Base-by-base conservation (phyloP, 2,329 filamentous ascomycete species). In the Fonsecaea pedrosoi region DNA sequence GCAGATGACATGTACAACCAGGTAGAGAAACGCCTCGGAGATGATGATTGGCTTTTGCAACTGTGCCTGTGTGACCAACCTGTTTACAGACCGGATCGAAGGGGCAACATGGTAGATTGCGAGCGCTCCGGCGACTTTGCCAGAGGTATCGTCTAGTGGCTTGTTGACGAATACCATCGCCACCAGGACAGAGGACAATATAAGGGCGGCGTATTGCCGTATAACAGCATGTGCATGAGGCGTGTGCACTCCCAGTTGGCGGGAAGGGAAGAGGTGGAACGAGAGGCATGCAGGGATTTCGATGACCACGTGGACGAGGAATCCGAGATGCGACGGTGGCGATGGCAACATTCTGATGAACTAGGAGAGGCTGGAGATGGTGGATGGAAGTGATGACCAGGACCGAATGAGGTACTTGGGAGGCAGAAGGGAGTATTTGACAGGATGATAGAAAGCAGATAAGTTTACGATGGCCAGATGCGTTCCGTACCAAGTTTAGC, bases 131-230 rank as follows among this genome's bases (percentile, higher is more conserved):
- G 77, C 76, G 10, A 78, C 74, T 54, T 71, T 71, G 57, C 69
- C 71, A 50, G 73, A 74, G 2, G 71, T 74, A 3, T 69, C 64
- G 64, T 78, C 76, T n/a, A 73, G 32, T 0, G 71, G 67, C 1
- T 75, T 68, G 6, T 69, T 37, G 48, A 73, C 70, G 60, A 79
- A 79, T 9, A 75, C 70, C 4, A 74, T 34, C 4, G 78, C 76
- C 34, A 81, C 73, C 42, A 79, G 66, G 64, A 72, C 75, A 10
- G 77, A 76, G 13, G 70, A 63, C 15, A 79, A 58, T 4, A 80
- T 71, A 0, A 80, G 72, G 6, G 78, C 66, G n/a, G 78, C 77
- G 65, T 80, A 80, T 71, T 81, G 78, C 37, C 73, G 71, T 57
- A 80, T 75, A 10, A 76, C 58, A 30, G 76, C 70, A 48, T 79